phyloP scores from a whole-genome alignment of 208 protist genomes.

The Leishmania braziliensis region DNA sequence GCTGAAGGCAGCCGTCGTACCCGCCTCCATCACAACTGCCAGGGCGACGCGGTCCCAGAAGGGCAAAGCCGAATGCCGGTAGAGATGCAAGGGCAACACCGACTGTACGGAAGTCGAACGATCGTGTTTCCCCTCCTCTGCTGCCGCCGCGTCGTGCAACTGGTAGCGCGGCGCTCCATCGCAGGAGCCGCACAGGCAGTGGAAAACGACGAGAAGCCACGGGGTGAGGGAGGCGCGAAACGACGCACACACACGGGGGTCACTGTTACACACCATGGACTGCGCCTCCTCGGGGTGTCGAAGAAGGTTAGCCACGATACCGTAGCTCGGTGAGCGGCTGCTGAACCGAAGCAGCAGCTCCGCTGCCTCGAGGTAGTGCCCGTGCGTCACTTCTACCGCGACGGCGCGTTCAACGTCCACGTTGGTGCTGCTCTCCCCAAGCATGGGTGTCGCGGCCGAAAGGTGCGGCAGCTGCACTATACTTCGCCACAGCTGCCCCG shows the following conservation, averaged over 20 bases:
- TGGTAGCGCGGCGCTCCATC: background rate
- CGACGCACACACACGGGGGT: constrained; percentile 42
- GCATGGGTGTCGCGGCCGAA: constrained; percentile 14
- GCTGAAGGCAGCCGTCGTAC: constrained; percentile 30
- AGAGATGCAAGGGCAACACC: constrained; percentile 23
- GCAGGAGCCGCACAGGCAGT: constrained; percentile 35
- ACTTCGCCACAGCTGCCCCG: constrained; percentile 2
- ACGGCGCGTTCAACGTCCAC: constrained; percentile 64
- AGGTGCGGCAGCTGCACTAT: constrained; percentile 16
- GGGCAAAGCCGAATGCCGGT: constrained; percentile 32
- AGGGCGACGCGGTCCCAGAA: constrained; percentile 86
- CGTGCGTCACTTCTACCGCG: constrained; percentile 70
- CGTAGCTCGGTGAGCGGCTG: constrained; percentile 47
- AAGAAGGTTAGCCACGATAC: constrained; percentile 50
- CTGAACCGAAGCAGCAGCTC: constrained; percentile 45
- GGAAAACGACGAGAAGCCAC: constrained; percentile 72
- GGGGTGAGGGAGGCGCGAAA: constrained; percentile 69
- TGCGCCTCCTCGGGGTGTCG: constrained; percentile 30
- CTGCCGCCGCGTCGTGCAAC: background rate
- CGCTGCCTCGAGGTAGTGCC: constrained; percentile 36
- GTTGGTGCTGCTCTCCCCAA: constrained; percentile 21
- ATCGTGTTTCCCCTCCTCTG: background rate
- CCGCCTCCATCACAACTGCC: constrained; percentile 55
- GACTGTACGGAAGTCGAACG: background rate
- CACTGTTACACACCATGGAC: constrained; percentile 35